These are phyloP conservation scores for Wickerhamiella dianesei DNA, from an alignment of 805 yeast species.

Conservation along the genomic window DNA sequence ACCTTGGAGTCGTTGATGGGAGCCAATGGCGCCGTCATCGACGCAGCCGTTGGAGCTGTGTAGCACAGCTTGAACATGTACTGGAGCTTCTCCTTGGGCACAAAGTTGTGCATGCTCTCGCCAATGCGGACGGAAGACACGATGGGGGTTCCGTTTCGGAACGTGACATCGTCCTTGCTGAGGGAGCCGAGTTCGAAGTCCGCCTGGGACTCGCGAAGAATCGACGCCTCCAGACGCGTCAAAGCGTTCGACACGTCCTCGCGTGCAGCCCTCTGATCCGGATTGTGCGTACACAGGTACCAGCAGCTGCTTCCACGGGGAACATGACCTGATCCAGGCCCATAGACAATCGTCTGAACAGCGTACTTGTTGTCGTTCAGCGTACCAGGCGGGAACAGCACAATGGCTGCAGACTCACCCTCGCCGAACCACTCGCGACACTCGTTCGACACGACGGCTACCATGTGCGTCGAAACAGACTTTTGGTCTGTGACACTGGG, in stretches of 20 bases:
- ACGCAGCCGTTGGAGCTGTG: constrained; percentile 32
- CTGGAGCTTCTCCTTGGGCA: constrained; percentile 60
- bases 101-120: constrained; percentile 69
- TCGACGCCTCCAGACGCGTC: constrained; percentile 61
- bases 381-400: constrained; percentile 83
- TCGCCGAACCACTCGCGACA: constrained; percentile 88
- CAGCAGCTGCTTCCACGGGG: constrained; percentile 80
- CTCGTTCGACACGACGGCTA: constrained; percentile 70
- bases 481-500: constrained; percentile 20
- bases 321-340: constrained; percentile 76
- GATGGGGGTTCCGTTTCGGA: constrained; percentile 49
- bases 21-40: constrained; percentile 7
- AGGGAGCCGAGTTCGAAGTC: constrained; percentile 42
- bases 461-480: constrained; percentile 52
- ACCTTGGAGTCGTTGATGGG: constrained; percentile 21
- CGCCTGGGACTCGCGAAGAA: constrained; percentile 64
- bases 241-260: constrained; percentile 70
- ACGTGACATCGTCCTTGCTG: constrained; percentile 41
- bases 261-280: constrained; percentile 44
- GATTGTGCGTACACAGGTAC: constrained; percentile 72
- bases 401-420: constrained; percentile 71
- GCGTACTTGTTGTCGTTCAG: constrained; percentile 52
- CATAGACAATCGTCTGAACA: constrained; percentile 78
- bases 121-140: constrained; percentile 77
- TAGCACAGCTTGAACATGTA: constrained; percentile 48